These are phyloP conservation scores for Podila epigama DNA, from an alignment of 192 early-diverging fungal species.

Conservation along the genomic window DNA sequence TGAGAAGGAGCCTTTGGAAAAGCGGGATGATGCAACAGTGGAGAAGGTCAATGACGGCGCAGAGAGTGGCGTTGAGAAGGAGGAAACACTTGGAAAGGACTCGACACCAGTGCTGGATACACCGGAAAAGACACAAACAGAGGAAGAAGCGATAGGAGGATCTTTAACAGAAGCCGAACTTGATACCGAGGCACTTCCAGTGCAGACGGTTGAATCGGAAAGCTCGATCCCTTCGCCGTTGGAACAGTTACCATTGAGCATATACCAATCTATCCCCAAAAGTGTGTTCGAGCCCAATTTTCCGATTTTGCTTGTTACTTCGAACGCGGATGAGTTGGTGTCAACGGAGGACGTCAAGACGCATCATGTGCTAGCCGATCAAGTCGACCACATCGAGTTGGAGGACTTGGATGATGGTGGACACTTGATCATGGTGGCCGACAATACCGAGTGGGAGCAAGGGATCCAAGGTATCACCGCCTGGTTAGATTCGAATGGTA, in stretches of 20 bases:
- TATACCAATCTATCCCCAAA: constrained; percentile 31
- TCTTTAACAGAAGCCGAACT: neutral
- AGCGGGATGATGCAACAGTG: neutral
- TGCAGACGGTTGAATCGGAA: constrained; percentile 33
- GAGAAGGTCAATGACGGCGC: neutral
- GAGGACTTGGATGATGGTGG: constrained; percentile 40
- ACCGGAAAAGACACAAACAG: neutral
- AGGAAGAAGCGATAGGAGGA: neutral
- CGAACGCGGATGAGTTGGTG: constrained; percentile 35
- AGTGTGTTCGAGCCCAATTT: constrained; percentile 36
- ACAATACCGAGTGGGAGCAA: constrained; percentile 47
- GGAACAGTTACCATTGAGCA: constrained; percentile 34
- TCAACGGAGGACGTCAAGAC: constrained; percentile 39
- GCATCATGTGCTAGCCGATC: constrained; percentile 16
- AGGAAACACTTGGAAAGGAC: constrained; percentile 11
- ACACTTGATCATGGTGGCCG: constrained; percentile 46
- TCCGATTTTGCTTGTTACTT: constrained; percentile 40
- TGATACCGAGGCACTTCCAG: constrained; percentile 10
- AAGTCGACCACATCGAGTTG: constrained; percentile 46
- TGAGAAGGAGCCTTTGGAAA: neutral
- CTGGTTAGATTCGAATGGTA: constrained; percentile 46
- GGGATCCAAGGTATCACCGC: constrained; percentile 46
- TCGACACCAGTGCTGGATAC: constrained; percentile 9
- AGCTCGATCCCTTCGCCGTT: constrained; percentile 34
- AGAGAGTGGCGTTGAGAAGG: neutral